Percentiles rank a stretch among this genome's conserved stretches.
Conservation (phyloP, 2,329 filamentous ascomycete species). For the Stemphylium lycopersici region DNA sequence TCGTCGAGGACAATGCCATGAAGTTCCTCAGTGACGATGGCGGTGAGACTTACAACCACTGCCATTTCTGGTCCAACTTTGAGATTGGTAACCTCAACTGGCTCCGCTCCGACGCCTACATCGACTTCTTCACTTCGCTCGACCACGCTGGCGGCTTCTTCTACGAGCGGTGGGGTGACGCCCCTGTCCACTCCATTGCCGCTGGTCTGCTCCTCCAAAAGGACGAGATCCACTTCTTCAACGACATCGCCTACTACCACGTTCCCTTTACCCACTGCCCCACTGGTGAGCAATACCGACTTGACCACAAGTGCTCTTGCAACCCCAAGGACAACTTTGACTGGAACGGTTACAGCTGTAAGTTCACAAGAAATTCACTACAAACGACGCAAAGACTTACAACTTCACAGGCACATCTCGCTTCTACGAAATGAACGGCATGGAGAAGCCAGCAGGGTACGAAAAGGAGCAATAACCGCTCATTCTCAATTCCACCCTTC, state of each 20-base stretch:
- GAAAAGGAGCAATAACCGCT: constrained; percentile 65
- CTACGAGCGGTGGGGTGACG: constrained; percentile 98
- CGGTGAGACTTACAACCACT: constrained; percentile 93
- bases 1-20: constrained; percentile 84
- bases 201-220: constrained; percentile 86
- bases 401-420: constrained; percentile 77
- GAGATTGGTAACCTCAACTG: constrained; percentile 94
- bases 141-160: constrained; percentile 96
- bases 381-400: constrained; percentile 12
- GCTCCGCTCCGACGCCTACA: constrained; percentile 86
- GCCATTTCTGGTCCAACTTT: constrained; percentile 99
- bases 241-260: constrained; percentile 98
- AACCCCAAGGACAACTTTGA: constrained; percentile 98
- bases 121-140: constrained; percentile 87
- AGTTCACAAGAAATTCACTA: constrained; percentile 49
- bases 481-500: constrained; percentile 16
- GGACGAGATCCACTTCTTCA: constrained; percentile 97
- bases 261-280: constrained; percentile 98
- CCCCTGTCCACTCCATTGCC: constrained; percentile 96
- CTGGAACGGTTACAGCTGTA: constrained; percentile 98
- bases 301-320: constrained; percentile 90
- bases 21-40: constrained; percentile 88
- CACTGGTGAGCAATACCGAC: constrained; percentile 80
- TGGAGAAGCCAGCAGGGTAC: constrained; percentile 85
- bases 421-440: constrained; percentile 81